These are phyloP conservation scores for Boletus rubescentipes DNA, from an alignment of 768 basidiomycete genomes.

Conservation along the genomic window DNA sequence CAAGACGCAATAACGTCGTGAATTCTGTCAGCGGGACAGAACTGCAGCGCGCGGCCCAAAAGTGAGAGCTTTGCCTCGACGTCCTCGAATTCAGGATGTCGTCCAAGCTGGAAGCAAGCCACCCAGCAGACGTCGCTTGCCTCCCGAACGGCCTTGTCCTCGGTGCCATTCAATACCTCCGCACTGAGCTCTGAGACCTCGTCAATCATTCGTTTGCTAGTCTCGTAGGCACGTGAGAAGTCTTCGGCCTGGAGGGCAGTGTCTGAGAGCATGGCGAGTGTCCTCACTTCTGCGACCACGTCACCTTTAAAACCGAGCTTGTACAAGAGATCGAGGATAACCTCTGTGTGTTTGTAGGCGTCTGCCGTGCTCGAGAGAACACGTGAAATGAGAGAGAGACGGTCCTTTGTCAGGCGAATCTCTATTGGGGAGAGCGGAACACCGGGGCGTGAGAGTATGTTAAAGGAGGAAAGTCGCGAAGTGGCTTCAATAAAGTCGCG, in stretches of 20 bases:
- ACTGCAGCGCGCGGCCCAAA: constrained; percentile 77
- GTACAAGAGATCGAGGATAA: constrained; percentile 85
- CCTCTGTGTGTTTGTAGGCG: constrained; percentile 89
- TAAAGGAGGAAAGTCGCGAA: constrained; percentile 91
- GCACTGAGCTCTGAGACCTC: constrained; percentile 52
- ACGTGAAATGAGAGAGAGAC: constrained; percentile 80
- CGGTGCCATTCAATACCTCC: constrained; percentile 25
- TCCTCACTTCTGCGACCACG: constrained; percentile 73
- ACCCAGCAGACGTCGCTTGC: constrained; percentile 88
- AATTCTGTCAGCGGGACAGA: constrained; percentile 82
- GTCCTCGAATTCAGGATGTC: constrained; percentile 75
- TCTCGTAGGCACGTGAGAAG: constrained; percentile 69
- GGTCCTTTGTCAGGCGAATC: constrained; percentile 88
- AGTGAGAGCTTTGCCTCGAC: constrained; percentile 64
- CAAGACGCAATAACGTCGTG: constrained; percentile 76
- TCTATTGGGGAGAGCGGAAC: constrained; percentile 86
- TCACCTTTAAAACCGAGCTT: constrained; percentile 83
- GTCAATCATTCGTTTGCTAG: constrained; percentile 68
- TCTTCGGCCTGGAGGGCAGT: constrained; percentile 84
- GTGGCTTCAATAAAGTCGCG: constrained; percentile 98
- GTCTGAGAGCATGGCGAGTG: constrained; percentile 87
- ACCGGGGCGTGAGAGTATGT: constrained; percentile 71
- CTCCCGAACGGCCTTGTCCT: constrained; percentile 49
- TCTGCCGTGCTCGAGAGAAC: constrained; percentile 83
- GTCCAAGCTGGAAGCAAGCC: constrained; percentile 83